phyloP scores from a whole-genome alignment of 768 basidiomycete genomes.

The Mycena haematopus region DNA sequence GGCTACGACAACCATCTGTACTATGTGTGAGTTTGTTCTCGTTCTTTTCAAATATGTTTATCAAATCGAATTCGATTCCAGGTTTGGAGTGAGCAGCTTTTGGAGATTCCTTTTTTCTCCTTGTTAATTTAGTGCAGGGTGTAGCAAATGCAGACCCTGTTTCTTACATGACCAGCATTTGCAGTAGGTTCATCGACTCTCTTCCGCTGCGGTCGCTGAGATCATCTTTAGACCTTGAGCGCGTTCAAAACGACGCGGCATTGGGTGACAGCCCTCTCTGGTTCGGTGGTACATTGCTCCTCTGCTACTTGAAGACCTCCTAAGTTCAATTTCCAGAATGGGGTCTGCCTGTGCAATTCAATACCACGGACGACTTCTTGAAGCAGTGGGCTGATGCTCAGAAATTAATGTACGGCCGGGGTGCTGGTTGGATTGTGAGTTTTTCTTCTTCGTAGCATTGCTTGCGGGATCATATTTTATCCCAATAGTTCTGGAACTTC shows the following conservation, averaged over 20 bases:
- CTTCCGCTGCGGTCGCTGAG: not conserved
- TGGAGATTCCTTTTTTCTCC: slow-evolving; percentile 14
- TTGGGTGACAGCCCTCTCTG: slow-evolving; percentile 54
- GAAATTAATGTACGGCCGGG: slow-evolving; percentile 58
- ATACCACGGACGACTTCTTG: slow-evolving; percentile 59
- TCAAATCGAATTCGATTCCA: slow-evolving; percentile 29
- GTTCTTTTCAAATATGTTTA: not conserved
- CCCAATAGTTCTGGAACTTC: slow-evolving; percentile 71
- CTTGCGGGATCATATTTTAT: not conserved
- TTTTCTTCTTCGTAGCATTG: not conserved
- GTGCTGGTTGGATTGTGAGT: slow-evolving; percentile 65
- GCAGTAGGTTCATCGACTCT: slow-evolving; percentile 56
- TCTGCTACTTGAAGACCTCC: too few relatives aligned
- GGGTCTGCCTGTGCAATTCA: slow-evolving; percentile 62
- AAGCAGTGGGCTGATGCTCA: slow-evolving; percentile 67
- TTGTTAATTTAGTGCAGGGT: slow-evolving; percentile 49
- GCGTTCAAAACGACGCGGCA: slow-evolving; percentile 54
- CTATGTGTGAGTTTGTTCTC: slow-evolving; percentile 59
- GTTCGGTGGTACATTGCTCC: slow-evolving; percentile 44
- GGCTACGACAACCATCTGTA: slow-evolving; percentile 82
- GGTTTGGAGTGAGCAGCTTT: slow-evolving; percentile 59
- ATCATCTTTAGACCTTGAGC: slow-evolving; percentile 57
- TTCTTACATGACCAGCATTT: slow-evolving; percentile 70
- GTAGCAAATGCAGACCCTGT: slow-evolving; percentile 68
- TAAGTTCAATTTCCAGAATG: slow-evolving; percentile 48